Base-by-base conservation (phyloP, 345 rosid genomes). In the Aquilaria malaccensis region DNA sequence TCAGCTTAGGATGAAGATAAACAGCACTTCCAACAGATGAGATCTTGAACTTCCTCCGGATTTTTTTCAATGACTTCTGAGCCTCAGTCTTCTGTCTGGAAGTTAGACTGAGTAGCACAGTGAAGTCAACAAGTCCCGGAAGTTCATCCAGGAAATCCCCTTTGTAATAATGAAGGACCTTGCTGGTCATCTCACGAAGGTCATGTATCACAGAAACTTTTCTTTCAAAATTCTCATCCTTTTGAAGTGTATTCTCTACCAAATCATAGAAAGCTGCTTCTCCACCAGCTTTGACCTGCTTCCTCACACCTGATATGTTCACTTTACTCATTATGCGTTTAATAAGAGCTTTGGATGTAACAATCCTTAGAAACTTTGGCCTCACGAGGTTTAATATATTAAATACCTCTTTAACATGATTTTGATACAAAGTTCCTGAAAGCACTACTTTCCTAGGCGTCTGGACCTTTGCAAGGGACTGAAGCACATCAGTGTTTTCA, bases 141-240 rank as follows among this genome's bases (percentile, higher is more conserved):
- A 92, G 93, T 80, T 89, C 85, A 46, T 86, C 98, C 51, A 80
- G 59, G 74, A 85, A 89, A 71, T 93, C 94, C 54, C 95, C 97
- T 74, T 87, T 93, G 70, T 93, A 87, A 63, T 89, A 93, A 66
- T 93, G 98, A 60, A 93, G 86, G 54, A 93, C 80, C 30, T 73
- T 70, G 55, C 77, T 66, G 5, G 97, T 93, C 98, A 89, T 89
- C 70, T 89, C 83, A 2, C 96, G 88, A 15, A 93, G 81, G 76
- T 93, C 96, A 55, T 69, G 87, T 45, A 87, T 87, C 67, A 92
- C 81, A 37, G 78, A 67, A 37, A 73, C 86, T 74, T 81, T 87
- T 49, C 85, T 80, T 37, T 71, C 77, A 60, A 74, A 70, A 67
- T 84, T 81, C 2, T 52, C 62, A 45, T 77, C 83, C 64, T 77